Conservation (phyloP, 345 rosid genomes). For the Erysimum cheiranthoides region DNA sequence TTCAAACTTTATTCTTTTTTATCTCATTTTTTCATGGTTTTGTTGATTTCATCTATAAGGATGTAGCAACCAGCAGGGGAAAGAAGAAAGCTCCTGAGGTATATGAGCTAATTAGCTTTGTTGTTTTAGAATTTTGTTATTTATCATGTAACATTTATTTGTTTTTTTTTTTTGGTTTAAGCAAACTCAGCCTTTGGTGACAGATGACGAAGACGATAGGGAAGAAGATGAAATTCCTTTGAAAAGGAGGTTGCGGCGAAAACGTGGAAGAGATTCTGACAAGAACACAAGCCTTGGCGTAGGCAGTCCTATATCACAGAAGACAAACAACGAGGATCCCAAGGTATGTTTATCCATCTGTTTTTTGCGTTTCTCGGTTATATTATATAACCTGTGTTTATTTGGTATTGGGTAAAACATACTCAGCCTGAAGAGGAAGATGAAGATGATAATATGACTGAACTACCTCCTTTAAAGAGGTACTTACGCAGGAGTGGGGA, state of each 20-base stretch:
- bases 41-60: constrained; percentile 43
- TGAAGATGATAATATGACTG: constrained; percentile 15
- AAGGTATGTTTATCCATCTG: not conserved
- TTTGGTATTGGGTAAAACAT: not conserved
- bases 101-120: constrained; percentile 13
- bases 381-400: not conserved
- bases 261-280: constrained; percentile 54
- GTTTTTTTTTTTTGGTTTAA: constrained; percentile 1
- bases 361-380: not conserved
- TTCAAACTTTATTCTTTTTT: not conserved
- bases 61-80: constrained; percentile 38
- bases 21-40: not conserved
- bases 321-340: not conserved
- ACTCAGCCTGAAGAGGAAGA: constrained; percentile 20
- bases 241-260: constrained; percentile 60
- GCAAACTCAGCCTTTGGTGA: not conserved
- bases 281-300: not conserved
- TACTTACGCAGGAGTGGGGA: constrained; percentile 12
- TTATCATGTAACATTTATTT: not conserved
- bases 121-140: not conserved
- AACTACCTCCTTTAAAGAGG: constrained; percentile 27
- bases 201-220: not conserved
- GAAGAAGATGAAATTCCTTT: constrained; percentile 48
- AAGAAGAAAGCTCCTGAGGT: constrained; percentile 46
- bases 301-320: not conserved